Evolutionary conservation across 768 basidiomycete genomes (phyloP).

Genomic region (Tylopilus felleus): DNA sequence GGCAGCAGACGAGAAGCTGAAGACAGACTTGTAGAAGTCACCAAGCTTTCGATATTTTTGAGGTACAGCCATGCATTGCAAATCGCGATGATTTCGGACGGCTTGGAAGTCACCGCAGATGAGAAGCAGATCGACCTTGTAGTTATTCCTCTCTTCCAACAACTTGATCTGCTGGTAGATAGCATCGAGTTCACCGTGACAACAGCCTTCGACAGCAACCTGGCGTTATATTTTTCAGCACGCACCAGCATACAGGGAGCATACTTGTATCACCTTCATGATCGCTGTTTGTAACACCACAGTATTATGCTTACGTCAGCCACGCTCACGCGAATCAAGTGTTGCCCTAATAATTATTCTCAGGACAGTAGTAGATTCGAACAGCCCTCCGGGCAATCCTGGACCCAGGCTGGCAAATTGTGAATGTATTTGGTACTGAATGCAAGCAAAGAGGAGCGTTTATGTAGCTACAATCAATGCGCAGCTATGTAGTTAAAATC

Average conservation of each 20-base stretch:
- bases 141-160: slow-evolving; percentile 59
- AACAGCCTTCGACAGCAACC: slow-evolving; percentile 93
- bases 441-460: too few relatives aligned
- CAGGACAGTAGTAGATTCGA: too few relatives aligned
- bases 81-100: slow-evolving; percentile 77
- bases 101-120: slow-evolving; percentile 98
- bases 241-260: neutral
- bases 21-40: slow-evolving; percentile 70
- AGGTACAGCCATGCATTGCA: slow-evolving; percentile 89
- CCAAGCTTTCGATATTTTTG: slow-evolving; percentile 82
- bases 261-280: slow-evolving; percentile 24
- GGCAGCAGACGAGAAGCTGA: neutral
- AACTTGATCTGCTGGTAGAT: slow-evolving; percentile 72
- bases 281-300: neutral
- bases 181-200: slow-evolving; percentile 87
- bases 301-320: slow-evolving; percentile 1
- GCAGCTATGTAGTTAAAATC: too few relatives aligned
- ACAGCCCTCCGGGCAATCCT: too few relatives aligned
- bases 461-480: too few relatives aligned
- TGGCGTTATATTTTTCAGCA: slow-evolving; percentile 28
- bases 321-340: too few relatives aligned
- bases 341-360: too few relatives aligned
- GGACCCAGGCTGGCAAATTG: too few relatives aligned
- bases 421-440: too few relatives aligned
- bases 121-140: slow-evolving; percentile 79